phyloP scores from a whole-genome alignment of 345 rosid genomes.

The Garcia nutans region DNA sequence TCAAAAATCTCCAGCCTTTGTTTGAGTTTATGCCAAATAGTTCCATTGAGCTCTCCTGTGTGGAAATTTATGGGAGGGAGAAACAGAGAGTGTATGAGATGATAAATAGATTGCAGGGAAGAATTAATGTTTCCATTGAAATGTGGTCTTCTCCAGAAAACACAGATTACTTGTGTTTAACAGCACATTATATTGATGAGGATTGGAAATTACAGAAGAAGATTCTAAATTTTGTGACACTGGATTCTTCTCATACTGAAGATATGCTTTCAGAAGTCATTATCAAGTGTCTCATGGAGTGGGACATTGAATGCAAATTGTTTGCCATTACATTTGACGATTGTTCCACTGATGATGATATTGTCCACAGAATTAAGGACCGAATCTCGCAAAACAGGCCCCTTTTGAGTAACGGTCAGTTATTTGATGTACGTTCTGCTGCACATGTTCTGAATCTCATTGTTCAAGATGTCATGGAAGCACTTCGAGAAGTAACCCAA shows the following conservation, averaged over 20 bases:
- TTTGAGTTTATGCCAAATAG: slow-evolving; percentile 63
- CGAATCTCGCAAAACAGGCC: slow-evolving; percentile 61
- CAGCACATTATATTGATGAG: slow-evolving; percentile 71
- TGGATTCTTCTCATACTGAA: slow-evolving; percentile 73
- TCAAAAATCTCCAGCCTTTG: slow-evolving; percentile 84
- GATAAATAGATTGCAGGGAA: slow-evolving; percentile 59
- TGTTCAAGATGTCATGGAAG: slow-evolving; percentile 69
- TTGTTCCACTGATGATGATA: slow-evolving; percentile 58
- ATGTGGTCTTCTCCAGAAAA: slow-evolving; percentile 71
- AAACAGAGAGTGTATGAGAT: slow-evolving; percentile 66
- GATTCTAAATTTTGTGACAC: slow-evolving; percentile 72
- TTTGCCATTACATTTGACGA: slow-evolving; percentile 81
- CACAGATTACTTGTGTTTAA: slow-evolving; percentile 57
- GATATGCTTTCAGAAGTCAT: slow-evolving; percentile 89
- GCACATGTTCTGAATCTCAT: slow-evolving; percentile 60
- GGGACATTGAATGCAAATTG: slow-evolving; percentile 85
- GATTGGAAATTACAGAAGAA: slow-evolving; percentile 83
- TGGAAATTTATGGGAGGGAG: slow-evolving; percentile 74
- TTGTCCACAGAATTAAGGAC: slow-evolving; percentile 60
- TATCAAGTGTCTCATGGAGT: slow-evolving; percentile 66
- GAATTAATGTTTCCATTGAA: slow-evolving; percentile 72
- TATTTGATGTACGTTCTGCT: slow-evolving; percentile 70
- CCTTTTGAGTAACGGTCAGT: slow-evolving; percentile 53
- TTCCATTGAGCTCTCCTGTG: slow-evolving; percentile 60
- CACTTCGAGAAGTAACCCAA: slow-evolving; percentile 53